Evolutionary conservation across 2,329 filamentous ascomycete genomes (phyloP), one percentile per base, ranked within the genome.

Genomic region (Fusarium sp.): DNA sequence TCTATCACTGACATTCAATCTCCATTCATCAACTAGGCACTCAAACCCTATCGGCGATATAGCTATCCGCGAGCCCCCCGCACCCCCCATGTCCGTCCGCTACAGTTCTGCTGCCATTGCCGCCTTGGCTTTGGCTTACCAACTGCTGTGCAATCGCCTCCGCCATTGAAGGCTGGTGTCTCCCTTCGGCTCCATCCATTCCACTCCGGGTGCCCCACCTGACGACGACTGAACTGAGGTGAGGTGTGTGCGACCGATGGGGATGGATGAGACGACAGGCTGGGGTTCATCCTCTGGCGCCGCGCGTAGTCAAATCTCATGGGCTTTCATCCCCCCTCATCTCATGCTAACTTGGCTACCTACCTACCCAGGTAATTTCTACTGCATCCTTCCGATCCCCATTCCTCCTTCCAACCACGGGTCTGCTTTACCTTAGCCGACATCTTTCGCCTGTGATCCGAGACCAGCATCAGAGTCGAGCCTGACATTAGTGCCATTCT

Each of bases 141-240:
- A 31, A 54, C 20, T 47, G 27, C 57, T 60, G 69, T 62, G 52
- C 57, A 70, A 59, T 69, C 59, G 34, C 37, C 45, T 66, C 61
- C 62, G 56, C 68, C 56, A 68, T 67, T 56, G 37, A 63, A 64
- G 20, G 13, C 42, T 64, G 37, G 16, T n/a, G 10, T 58, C 35
- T 35, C 22, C 18, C 34, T 58, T 64, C n/a, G 65, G 47, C 60
- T 69, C 71, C 45, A 52, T 52, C 47, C 47, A 52, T 52, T 52
- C 47, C 47, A n/a, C 58, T 66, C 22, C 56, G 52, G n/a, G 59
- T 66, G 72, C 72, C 72, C 72, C 72, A 66, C 72, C 69, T 66
- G 52, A 61, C 65, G 50, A 69, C 71, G 56, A 58, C 61, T 61
- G 62, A 68, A 47, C 42, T 47, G 67, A 62, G 37, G 61, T 67